Evolutionary conservation across 148 eudicot species (phyloP).

Genomic region (Rhododendron kiyosumense): DNA sequence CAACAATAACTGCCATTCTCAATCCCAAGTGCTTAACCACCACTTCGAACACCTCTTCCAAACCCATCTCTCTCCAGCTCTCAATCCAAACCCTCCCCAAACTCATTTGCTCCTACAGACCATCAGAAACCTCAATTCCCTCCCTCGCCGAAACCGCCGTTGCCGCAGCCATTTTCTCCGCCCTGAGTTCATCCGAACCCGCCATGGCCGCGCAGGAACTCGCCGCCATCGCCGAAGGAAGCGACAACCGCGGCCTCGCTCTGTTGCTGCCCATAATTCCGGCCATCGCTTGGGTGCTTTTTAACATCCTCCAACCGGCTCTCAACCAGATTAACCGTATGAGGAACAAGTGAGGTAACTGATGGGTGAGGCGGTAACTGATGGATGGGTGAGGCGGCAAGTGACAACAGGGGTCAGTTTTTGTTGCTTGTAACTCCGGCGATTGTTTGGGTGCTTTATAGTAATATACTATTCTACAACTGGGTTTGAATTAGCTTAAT

Average conservation of each 20-base stretch:
- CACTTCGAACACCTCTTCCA: conserved; percentile 7
- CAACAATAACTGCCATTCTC: conserved; percentile 69
- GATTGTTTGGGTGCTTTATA: too few relatives aligned
- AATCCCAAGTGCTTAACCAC: conserved; percentile 45
- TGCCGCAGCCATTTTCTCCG: conserved; percentile 69
- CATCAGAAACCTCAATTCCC: conserved; percentile 1
- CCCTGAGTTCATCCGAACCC: conserved; percentile 46
- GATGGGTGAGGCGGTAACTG: background rate
- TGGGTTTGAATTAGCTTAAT: too few relatives aligned
- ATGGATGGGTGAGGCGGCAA: background rate
- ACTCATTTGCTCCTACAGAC: conserved; percentile 21
- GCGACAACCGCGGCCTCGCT: conserved; percentile 80
- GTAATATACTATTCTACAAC: too few relatives aligned
- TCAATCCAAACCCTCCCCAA: conserved; percentile 47
- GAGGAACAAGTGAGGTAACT: conserved; percentile 53
- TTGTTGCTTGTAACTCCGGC: too few relatives aligned
- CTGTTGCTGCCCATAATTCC: conserved; percentile 73
- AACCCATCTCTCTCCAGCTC: conserved; percentile 42
- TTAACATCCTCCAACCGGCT: conserved; percentile 81
- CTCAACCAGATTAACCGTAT: conserved; percentile 77
- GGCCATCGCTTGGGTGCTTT: conserved; percentile 85
- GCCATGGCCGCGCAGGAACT: conserved; percentile 90
- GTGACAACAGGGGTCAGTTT: conserved; percentile 54
- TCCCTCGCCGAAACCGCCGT: conserved; percentile 34
- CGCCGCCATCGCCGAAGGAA: conserved; percentile 54